Evolutionary conservation across 768 basidiomycete species (phyloP), one percentile per base, ranked within the genome.

Genomic region (Serpula lacrymans): DNA sequence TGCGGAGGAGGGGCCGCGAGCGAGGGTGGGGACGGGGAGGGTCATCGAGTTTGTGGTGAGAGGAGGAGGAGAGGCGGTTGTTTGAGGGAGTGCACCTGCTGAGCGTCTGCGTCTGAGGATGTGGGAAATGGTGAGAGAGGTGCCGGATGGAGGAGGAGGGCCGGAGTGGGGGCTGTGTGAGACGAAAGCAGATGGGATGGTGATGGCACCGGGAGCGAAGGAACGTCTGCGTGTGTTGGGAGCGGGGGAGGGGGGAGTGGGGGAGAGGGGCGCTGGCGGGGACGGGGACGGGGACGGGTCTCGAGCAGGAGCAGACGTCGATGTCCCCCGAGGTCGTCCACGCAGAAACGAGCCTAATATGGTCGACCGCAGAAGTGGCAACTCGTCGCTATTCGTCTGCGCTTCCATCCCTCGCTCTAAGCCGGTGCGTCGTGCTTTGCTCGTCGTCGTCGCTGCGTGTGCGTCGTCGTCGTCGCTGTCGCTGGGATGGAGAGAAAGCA

Each of bases 301-400:
- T 37, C 68, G 60, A 31, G 52, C 37, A 8, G 20, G 40, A 14
- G 52, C 35, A 47, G 48, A 80, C 59, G 80, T 74, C 23, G 82
- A 84, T 32, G 74, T 67, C 57, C 82, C 84, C 51, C 83, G 72
- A 13, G 82, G 83, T 46, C 84, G 69, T 33, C 76, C 77, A 44
- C 84, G 78, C 45, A 88, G 70, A 60, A 87, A 79, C 37, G 80
- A 80, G 43, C 83, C 79, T 34, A 88, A 72, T 59, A 88, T 85
- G 45, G 80, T 80, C 42, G 77, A 69, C 42, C 84, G 70, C 24
- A 72, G 60, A 27, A 63, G 57, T 27, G 62, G 56, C 27, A 66
- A 41, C 40, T 59, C 62, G 41, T 48, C 13, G 13, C 6, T 16
- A 17, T 12, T 21, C 17, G 33, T 34, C 8, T 9, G 33, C 20